These are phyloP conservation scores for Penicillium herquei DNA, from an alignment of 495 filamentous ascomycete species.

Conservation along the genomic window DNA sequence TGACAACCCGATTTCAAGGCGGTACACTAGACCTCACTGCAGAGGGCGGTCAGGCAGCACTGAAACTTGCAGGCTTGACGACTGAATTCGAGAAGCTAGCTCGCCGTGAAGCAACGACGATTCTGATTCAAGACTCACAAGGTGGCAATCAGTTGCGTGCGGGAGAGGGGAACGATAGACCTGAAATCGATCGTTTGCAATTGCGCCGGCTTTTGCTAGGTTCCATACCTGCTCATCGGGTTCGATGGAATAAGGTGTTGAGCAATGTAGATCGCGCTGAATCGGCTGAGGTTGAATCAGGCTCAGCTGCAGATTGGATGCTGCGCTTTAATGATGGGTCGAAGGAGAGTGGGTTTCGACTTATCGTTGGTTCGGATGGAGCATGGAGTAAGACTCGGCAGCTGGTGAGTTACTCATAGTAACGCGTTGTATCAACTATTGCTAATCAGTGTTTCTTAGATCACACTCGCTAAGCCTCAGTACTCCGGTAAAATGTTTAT, in stretches of 20 bases:
- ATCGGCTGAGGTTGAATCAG: not conserved
- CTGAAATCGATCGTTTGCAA: slow-evolving; percentile 37
- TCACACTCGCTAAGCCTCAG: slow-evolving; percentile 13
- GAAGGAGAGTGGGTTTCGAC: slow-evolving; percentile 4
- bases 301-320: not conserved
- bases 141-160: not conserved
- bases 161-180: slow-evolving; percentile 19
- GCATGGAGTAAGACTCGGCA: slow-evolving; percentile 7
- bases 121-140: not conserved
- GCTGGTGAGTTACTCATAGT: slow-evolving; percentile 1
- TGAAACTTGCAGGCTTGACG: slow-evolving; percentile 50
- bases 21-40: slow-evolving; percentile 57
- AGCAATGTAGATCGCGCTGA: not conserved
- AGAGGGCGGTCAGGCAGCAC: slow-evolving; percentile 47
- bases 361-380: slow-evolving; percentile 14
- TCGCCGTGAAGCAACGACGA: slow-evolving; percentile 33
- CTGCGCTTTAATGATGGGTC: slow-evolving; percentile 6
- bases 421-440: not conserved
- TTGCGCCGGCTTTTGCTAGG: slow-evolving; percentile 40
- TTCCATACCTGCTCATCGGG: slow-evolving; percentile 28
- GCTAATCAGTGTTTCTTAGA: slow-evolving; percentile 2
- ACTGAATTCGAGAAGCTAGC: slow-evolving; percentile 43
- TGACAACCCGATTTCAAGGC: slow-evolving; percentile 22
- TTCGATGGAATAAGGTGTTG: slow-evolving; percentile 32
- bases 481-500: slow-evolving; percentile 20